These are phyloP conservation scores for Raphidocelis subcapitata DNA, from an alignment of 139 green algal species.

Conservation along the genomic window DNA sequence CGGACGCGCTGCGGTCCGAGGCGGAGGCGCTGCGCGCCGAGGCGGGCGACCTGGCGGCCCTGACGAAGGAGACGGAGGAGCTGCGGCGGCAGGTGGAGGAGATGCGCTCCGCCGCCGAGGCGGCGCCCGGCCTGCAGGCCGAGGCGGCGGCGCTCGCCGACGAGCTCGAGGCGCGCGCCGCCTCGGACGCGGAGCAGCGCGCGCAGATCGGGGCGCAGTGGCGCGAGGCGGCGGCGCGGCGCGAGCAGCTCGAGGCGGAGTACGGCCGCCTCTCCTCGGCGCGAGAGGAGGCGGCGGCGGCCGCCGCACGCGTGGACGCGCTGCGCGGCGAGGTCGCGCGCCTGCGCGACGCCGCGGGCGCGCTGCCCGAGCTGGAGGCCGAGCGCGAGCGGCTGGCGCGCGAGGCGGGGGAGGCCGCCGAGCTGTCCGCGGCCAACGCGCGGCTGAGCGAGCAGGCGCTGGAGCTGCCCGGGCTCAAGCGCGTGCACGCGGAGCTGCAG, in stretches of 20 bases:
- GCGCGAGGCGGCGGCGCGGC: background rate
- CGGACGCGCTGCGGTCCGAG: constrained; percentile 1
- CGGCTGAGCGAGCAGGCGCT: too few species aligned
- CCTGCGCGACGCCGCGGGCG: too few species aligned
- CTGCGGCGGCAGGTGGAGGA: background rate
- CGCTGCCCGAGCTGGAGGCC: too few species aligned
- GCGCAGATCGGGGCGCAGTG: background rate
- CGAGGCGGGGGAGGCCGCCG: constrained; percentile 9
- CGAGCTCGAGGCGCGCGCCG: constrained; percentile 9
- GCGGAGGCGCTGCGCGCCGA: constrained; percentile 3
- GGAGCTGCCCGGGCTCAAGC: constrained; percentile 12
- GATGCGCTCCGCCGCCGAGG: too few species aligned
- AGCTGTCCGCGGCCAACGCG: too few species aligned
- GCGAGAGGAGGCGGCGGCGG: too few species aligned
- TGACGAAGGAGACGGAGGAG: constrained; percentile 3
- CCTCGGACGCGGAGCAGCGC: constrained; percentile 18
- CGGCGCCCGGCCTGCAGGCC: constrained; percentile 1
- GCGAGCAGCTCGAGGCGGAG: background rate
- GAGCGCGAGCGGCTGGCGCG: background rate
- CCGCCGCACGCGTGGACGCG: too few species aligned
- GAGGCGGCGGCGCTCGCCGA: background rate
- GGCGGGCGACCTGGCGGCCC: constrained; percentile 8
- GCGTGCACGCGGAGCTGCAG: constrained; percentile 13
- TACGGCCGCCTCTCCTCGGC: background rate
- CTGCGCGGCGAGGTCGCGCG: too few species aligned